Evolutionary conservation across 169 alveolate species (phyloP).

Genomic region (Eimeria acervulina): DNA sequence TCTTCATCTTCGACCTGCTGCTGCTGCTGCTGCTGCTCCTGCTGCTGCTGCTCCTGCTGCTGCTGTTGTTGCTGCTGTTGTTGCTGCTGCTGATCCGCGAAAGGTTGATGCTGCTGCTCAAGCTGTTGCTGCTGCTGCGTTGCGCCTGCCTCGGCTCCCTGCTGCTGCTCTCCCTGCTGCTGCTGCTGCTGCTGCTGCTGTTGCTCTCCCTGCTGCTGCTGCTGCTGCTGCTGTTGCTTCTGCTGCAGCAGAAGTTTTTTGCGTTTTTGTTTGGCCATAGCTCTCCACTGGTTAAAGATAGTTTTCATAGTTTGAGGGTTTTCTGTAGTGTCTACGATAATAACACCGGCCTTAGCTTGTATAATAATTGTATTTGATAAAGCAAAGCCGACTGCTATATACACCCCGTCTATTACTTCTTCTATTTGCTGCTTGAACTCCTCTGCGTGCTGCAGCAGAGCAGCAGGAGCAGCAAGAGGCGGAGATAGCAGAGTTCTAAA

Average conservation of each 20-base stretch:
- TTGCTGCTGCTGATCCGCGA: constrained; percentile 16
- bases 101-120: no score
- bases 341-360: constrained; percentile 43
- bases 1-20: not conserved
- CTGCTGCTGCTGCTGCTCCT: constrained; percentile 3
- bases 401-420: constrained; percentile 32
- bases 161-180: no score
- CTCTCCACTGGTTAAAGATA: constrained; percentile 46
- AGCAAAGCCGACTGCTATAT: constrained; percentile 73
- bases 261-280: no score
- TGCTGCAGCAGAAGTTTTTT: no score
- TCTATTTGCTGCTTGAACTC: constrained; percentile 60
- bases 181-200: no score
- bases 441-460: constrained; percentile 49
- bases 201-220: no score
- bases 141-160: no score
- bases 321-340: constrained; percentile 77
- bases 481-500: not conserved
- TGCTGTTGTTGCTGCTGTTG: not conserved
- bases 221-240: no score
- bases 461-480: constrained; percentile 3
- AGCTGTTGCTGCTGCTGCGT: no score
- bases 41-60: constrained; percentile 42
- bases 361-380: constrained; percentile 73
- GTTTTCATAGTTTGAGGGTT: constrained; percentile 43